Evolutionary conservation across 2,329 filamentous ascomycete genomes (phyloP).

Genomic region (Rhytidhysteron rufulum): DNA sequence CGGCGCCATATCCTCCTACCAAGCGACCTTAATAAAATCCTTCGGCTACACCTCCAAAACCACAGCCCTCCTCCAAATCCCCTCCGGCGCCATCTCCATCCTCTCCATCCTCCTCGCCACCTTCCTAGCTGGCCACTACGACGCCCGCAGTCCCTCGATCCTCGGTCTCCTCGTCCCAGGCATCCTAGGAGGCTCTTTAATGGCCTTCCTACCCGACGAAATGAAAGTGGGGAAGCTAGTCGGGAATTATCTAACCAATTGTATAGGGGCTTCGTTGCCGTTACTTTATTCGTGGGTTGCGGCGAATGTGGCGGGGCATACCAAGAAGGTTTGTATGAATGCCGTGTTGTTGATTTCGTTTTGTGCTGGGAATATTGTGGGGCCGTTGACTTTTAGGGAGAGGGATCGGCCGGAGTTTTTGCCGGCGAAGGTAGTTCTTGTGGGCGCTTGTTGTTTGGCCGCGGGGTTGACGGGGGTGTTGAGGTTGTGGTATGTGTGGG

Average conservation of each 20-base stretch:
- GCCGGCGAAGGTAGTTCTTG: constrained; percentile 45
- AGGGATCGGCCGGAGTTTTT: constrained; percentile 18
- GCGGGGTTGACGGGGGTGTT: too few relatives aligned
- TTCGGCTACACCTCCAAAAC: constrained; percentile 14
- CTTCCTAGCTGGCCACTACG: background rate
- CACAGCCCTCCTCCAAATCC: constrained; percentile 18
- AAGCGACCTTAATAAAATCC: constrained; percentile 17
- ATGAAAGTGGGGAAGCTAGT: constrained; percentile 13
- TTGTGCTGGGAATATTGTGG: constrained; percentile 27
- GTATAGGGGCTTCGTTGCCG: constrained; percentile 3
- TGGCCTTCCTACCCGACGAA: constrained; percentile 14
- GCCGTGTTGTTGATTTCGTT: constrained; percentile 27
- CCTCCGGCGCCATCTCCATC: constrained; percentile 15
- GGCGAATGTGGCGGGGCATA: constrained; percentile 23
- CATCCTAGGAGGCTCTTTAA: constrained; percentile 9
- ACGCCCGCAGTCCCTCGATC: constrained; percentile 15
- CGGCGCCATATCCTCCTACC: constrained; percentile 16
- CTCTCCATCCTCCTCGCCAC: constrained; percentile 8
- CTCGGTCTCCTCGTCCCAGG: constrained; percentile 24
- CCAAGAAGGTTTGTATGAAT: constrained; percentile 34
- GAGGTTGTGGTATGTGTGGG: too few relatives aligned
- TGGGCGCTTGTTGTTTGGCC: too few relatives aligned
- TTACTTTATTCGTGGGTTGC: constrained; percentile 4
- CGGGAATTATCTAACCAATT: constrained; percentile 18
- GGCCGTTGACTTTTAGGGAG: constrained; percentile 25